phyloP scores from a whole-genome alignment of 306 rosid species.

The Pachyrhizus erosus region DNA sequence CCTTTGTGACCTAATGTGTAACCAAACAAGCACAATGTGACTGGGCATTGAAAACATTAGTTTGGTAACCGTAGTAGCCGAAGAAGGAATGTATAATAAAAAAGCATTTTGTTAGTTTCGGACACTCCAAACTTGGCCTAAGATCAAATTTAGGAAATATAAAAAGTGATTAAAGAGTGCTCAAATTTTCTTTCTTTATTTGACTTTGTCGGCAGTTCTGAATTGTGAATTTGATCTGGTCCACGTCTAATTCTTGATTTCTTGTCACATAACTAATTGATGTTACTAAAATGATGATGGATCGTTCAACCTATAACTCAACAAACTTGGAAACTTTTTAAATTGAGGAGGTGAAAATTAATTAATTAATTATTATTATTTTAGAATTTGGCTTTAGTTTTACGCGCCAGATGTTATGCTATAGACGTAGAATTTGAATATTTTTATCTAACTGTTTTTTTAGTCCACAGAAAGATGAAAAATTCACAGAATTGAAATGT shows the following conservation, averaged over 20 bases:
- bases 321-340: background rate
- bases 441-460: background rate
- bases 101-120: conserved; percentile 16
- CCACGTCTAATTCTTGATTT: background rate
- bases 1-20: background rate
- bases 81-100: background rate
- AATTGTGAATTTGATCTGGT: background rate
- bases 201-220: conserved; percentile 48
- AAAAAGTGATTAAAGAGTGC: background rate
- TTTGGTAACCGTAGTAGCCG: background rate
- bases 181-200: background rate
- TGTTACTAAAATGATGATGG: background rate
- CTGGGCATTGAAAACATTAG: background rate
- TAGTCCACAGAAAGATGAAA: background rate
- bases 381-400: background rate
- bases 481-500: background rate
- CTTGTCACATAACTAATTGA: background rate
- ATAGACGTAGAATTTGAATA: background rate
- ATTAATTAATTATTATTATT: background rate
- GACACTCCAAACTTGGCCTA: conserved; percentile 29
- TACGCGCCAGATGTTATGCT: background rate
- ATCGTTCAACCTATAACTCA: background rate
- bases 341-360: background rate
- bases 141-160: background rate
- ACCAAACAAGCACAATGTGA: background rate